Evolutionary conservation across 176 grass and related monocot species (phyloP).

Genomic region (Coix lacrymajobi): DNA sequence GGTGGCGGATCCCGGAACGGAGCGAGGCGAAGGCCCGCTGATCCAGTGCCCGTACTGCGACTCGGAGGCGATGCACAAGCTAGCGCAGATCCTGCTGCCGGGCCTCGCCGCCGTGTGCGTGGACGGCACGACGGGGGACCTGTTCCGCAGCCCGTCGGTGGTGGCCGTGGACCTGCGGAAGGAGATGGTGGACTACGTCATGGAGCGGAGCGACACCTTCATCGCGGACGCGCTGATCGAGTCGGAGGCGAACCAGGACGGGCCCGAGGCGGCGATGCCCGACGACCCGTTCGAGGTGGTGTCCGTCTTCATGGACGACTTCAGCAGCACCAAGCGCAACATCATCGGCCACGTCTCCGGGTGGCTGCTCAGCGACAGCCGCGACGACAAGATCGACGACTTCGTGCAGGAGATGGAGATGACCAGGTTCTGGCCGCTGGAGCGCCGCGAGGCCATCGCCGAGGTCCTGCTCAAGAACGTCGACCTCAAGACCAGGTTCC

Average conservation of each 20-base stretch:
- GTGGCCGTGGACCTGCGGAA: constrained; percentile 63
- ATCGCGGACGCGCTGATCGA: constrained; percentile 56
- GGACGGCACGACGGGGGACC: constrained; percentile 61
- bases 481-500: constrained; percentile 68
- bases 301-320: constrained; percentile 77
- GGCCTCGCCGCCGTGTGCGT: constrained; percentile 68
- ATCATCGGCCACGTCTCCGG: constrained; percentile 80
- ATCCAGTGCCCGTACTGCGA: constrained; percentile 64
- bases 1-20: constrained; percentile 37
- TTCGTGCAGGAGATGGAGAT: constrained; percentile 89
- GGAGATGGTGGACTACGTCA: constrained; percentile 87
- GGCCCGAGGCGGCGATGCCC: constrained; percentile 26
- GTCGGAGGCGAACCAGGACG: constrained; percentile 18
- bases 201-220: constrained; percentile 54
- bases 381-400: constrained; percentile 93
- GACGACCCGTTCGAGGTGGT: constrained; percentile 71
- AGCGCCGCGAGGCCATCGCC: constrained; percentile 59
- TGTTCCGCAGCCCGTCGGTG: constrained; percentile 47
- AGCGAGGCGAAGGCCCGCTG: constrained; percentile 31
- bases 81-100: constrained; percentile 59
- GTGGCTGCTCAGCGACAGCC: constrained; percentile 73
- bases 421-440: constrained; percentile 69
- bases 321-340: constrained; percentile 68
- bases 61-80: constrained; percentile 61
- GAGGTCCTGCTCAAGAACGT: constrained; percentile 73